phyloP scores from a whole-genome alignment of 441 rosid species.

The Pelargonium australe region DNA sequence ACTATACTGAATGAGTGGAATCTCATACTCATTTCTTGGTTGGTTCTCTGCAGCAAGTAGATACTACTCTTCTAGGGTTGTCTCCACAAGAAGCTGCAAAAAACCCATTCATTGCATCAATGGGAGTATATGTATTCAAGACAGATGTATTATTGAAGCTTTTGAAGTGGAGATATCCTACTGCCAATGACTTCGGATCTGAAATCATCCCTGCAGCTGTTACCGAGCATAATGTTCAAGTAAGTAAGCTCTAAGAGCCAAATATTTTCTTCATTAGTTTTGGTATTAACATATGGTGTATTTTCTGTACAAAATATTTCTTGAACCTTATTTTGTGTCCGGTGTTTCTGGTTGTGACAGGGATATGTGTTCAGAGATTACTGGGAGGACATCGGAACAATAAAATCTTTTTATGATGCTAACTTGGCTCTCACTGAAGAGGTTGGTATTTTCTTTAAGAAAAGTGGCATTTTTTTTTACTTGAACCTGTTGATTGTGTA shows the following conservation, averaged over 20 bases:
- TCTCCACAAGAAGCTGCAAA: constrained; percentile 56
- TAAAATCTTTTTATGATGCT: constrained; percentile 75
- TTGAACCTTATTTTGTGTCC: background rate
- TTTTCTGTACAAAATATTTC: too few relatives aligned
- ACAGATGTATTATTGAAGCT: constrained; percentile 63
- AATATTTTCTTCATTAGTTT: background rate
- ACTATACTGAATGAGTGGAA: background rate
- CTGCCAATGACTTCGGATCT: constrained; percentile 83
- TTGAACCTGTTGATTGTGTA: too few relatives aligned
- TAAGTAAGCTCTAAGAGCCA: constrained; percentile 24
- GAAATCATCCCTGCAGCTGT: constrained; percentile 92
- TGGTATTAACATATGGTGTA: too few relatives aligned
- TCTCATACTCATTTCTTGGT: background rate
- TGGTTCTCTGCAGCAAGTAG: constrained; percentile 51
- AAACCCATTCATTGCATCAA: constrained; percentile 81
- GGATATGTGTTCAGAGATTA: constrained; percentile 72
- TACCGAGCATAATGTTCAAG: constrained; percentile 70
- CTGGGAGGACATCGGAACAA: constrained; percentile 95
- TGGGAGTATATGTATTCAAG: constrained; percentile 90
- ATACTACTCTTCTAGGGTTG: constrained; percentile 64
- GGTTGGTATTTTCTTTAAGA: constrained; percentile 33
- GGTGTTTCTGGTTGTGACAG: constrained; percentile 28
- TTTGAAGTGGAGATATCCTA: constrained; percentile 67
- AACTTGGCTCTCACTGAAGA: constrained; percentile 82
- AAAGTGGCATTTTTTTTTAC: background rate